phyloP scores from a whole-genome alignment of 2,329 filamentous ascomycete species.

The Sphaceloma murrayae region DNA sequence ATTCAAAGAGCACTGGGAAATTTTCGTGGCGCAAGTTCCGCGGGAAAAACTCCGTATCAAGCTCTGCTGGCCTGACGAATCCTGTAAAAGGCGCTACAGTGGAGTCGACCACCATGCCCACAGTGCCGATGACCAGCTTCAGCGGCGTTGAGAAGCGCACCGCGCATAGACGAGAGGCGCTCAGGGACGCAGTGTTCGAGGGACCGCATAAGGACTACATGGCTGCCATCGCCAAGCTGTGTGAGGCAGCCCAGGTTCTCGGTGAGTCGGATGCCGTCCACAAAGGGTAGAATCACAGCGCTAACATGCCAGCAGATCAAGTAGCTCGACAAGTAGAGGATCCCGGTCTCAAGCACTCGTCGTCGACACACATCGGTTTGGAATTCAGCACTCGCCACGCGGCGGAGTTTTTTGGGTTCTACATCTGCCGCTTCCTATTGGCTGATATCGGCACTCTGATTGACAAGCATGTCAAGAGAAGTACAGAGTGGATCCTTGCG shows the following conservation, averaged over 20 bases:
- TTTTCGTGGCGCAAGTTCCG: slow-evolving; percentile 84
- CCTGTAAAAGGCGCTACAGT: slow-evolving; percentile 32
- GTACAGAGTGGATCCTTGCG: slow-evolving; percentile 81
- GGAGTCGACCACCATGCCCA: slow-evolving; percentile 48
- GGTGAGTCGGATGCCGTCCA: slow-evolving; percentile 49
- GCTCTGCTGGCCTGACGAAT: slow-evolving; percentile 27
- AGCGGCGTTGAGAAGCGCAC: slow-evolving; percentile 56
- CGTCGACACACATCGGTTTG: slow-evolving; percentile 87
- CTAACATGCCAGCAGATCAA: slow-evolving; percentile 54
- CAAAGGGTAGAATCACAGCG: background rate
- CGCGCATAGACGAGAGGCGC: slow-evolving; percentile 32
- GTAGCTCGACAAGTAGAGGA: slow-evolving; percentile 94
- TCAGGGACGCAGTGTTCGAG: slow-evolving; percentile 54
- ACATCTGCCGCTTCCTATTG: slow-evolving; percentile 89
- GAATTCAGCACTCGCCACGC: slow-evolving; percentile 89
- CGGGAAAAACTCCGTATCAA: slow-evolving; percentile 66
- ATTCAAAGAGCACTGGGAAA: slow-evolving; percentile 55
- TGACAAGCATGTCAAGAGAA: slow-evolving; percentile 95
- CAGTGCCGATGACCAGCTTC: slow-evolving; percentile 57
- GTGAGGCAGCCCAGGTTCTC: slow-evolving; percentile 84
- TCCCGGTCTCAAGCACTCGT: slow-evolving; percentile 80
- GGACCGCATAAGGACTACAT: slow-evolving; percentile 89
- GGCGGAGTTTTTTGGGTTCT: slow-evolving; percentile 96
- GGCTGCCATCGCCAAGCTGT: slow-evolving; percentile 77
- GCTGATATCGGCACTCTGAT: slow-evolving; percentile 73